A percentile compares a stretch with the other conserved stretches of the same genome.
These are phyloP conservation scores for Epichloe hybrida DNA, from an alignment of 2,329 filamentous ascomycete genomes.

Conservation along the genomic window DNA sequence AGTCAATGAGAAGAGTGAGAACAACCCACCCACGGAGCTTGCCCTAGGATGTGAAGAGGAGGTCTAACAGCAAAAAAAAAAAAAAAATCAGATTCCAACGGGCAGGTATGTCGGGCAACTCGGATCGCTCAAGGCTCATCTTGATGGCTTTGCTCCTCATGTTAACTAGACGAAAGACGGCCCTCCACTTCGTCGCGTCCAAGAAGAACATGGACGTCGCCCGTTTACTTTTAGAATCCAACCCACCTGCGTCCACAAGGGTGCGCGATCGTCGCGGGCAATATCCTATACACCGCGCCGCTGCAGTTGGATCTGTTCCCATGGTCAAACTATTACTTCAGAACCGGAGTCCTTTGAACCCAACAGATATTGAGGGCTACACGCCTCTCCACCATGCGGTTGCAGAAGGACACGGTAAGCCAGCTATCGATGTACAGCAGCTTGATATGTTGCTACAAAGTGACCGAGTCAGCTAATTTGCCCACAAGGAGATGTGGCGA, in stretches of 20 bases:
- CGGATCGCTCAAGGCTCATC: no score
- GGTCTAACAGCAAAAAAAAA: not conserved
- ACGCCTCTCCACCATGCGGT: slow-evolving; percentile 84
- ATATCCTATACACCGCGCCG: slow-evolving; percentile 79
- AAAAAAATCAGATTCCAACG: slow-evolving; percentile 29
- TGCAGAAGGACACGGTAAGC: slow-evolving; percentile 54
- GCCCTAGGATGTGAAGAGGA: not conserved
- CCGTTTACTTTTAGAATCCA: slow-evolving; percentile 58
- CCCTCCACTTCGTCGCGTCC: slow-evolving; percentile 80
- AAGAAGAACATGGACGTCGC: slow-evolving; percentile 79
- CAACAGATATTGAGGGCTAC: slow-evolving; percentile 67
- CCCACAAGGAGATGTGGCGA: slow-evolving; percentile 56
- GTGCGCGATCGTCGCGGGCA: slow-evolving; percentile 81
- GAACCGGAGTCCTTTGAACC: slow-evolving; percentile 67
- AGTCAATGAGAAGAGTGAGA: slow-evolving; percentile 55
- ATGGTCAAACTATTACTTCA: slow-evolving; percentile 71
- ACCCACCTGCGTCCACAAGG: slow-evolving; percentile 57
- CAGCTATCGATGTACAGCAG: no score
- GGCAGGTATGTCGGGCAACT: slow-evolving; percentile 35
- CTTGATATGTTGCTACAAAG: no score
- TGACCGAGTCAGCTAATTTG: no score
- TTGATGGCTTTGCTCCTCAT: not conserved
- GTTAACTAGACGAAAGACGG: slow-evolving; percentile 43
- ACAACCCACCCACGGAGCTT: not conserved
- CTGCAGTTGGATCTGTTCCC: slow-evolving; percentile 77